Conservation (phyloP, 305 asterid species). For the Vinca major region DNA sequence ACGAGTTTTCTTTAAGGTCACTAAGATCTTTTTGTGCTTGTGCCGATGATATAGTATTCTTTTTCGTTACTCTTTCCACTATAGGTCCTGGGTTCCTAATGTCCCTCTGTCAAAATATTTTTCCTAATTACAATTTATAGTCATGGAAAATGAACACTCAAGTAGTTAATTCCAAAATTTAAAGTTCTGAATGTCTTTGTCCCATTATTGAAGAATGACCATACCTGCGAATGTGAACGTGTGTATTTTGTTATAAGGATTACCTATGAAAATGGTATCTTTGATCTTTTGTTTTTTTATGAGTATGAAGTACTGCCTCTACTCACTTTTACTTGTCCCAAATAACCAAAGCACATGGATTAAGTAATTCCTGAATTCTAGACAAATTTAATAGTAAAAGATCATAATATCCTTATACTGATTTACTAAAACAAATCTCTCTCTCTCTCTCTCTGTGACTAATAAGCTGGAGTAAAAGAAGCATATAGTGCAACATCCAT, state of each 20-base stretch:
- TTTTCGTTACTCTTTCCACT: background rate
- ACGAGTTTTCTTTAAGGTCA: constrained; percentile 55
- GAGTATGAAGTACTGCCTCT: no score
- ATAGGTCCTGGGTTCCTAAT: background rate
- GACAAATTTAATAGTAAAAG: no score
- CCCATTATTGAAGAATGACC: background rate
- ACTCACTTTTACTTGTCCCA: no score
- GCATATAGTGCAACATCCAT: no score
- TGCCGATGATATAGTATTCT: constrained; percentile 20
- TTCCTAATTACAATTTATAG: background rate
- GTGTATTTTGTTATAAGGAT: background rate
- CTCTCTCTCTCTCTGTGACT: no score
- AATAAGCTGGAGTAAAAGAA: no score
- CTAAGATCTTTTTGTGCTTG: constrained; percentile 35
- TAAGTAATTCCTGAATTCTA: no score
- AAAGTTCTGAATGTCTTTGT: background rate
- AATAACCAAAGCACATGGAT: no score
- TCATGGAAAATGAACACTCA: constrained; percentile 7
- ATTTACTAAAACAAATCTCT: no score
- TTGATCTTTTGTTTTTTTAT: background rate
- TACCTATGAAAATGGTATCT: background rate
- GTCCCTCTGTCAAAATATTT: background rate
- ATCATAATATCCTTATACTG: no score
- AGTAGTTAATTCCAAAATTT: constrained; percentile 2
- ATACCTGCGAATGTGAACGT: background rate